Evolutionary conservation across 1,139 yeast species (phyloP).

Genomic region (Suhomyces kunorum): DNA sequence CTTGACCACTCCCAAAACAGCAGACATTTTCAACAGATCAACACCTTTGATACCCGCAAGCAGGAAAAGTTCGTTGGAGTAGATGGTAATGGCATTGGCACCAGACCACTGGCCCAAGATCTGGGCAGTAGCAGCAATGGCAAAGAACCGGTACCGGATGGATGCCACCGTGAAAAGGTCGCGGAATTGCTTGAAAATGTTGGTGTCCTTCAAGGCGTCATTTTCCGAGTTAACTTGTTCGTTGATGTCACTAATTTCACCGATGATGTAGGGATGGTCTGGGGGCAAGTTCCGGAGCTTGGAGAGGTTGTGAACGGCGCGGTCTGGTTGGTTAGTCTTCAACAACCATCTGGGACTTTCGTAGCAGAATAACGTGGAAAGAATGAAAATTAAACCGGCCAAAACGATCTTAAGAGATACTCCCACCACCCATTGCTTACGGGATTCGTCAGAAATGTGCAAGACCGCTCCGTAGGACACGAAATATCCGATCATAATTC

Average conservation of each 20-base stretch:
- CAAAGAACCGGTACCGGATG: constrained; percentile 47
- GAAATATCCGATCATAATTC: constrained; percentile 54
- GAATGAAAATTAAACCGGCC: constrained; percentile 42
- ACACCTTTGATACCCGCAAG: constrained; percentile 48
- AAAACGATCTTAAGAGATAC: constrained; percentile 36
- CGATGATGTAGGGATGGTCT: constrained; percentile 52
- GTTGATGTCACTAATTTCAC: constrained; percentile 54
- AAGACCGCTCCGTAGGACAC: constrained; percentile 46
- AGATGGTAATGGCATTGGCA: constrained; percentile 51
- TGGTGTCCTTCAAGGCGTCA: constrained; percentile 33
- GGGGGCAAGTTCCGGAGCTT: constrained; percentile 51
- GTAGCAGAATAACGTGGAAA: constrained; percentile 38
- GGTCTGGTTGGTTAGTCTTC: constrained; percentile 37
- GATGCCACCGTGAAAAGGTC: constrained; percentile 40
- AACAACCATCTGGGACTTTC: constrained; percentile 52
- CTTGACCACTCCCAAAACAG: constrained; percentile 50
- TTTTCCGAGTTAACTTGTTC: constrained; percentile 44
- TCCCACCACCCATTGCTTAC: constrained; percentile 38
- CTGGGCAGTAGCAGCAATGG: constrained; percentile 46
- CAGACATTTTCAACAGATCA: constrained; percentile 46
- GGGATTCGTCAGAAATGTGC: constrained; percentile 30
- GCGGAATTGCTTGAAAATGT: constrained; percentile 27
- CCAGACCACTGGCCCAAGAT: constrained; percentile 65
- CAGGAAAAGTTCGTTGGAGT: constrained; percentile 54
- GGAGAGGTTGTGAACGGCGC: constrained; percentile 39